Conservation (phyloP, 768 basidiomycete species). For the Leucocoprinus birnbaumii region DNA sequence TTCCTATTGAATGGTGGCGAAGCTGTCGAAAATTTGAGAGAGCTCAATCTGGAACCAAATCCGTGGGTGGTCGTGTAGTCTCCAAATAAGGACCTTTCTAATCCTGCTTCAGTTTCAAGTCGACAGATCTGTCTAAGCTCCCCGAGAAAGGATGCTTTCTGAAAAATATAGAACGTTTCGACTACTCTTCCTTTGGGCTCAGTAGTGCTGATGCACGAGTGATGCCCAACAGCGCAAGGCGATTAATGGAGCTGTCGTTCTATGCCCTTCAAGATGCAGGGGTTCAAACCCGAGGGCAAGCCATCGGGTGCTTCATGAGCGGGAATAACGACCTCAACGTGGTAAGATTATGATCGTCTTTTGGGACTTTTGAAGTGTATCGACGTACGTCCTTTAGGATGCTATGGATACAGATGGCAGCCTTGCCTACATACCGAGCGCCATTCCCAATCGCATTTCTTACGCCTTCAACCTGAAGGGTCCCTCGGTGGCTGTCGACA, state of each 20-base stretch:
- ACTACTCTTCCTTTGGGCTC: constrained; percentile 39
- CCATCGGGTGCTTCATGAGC: constrained; percentile 40
- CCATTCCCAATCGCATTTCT: constrained; percentile 39
- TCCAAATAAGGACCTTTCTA: constrained; percentile 9
- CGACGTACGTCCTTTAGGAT: constrained; percentile 21
- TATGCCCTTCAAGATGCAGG: constrained; percentile 44
- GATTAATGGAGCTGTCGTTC: constrained; percentile 35
- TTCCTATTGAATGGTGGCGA: constrained; percentile 30
- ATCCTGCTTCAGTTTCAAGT: constrained; percentile 23
- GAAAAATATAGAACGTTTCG: constrained; percentile 32
- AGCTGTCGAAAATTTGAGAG: constrained; percentile 28
- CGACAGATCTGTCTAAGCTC: constrained; percentile 16
- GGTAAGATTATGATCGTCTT: constrained; percentile 16
- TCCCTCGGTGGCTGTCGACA: constrained; percentile 48
- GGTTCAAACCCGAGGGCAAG: constrained; percentile 39
- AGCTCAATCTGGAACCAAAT: constrained; percentile 29
- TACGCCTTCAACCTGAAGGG: constrained; percentile 39
- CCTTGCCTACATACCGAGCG: constrained; percentile 29
- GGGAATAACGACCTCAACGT: constrained; percentile 26
- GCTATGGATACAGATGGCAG: constrained; percentile 28
- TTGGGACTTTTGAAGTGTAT: neutral
- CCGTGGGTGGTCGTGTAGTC: constrained; percentile 17
- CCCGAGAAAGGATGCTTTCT: constrained; percentile 33
- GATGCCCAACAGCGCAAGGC: constrained; percentile 32
- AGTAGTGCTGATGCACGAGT: constrained; percentile 29